Conservation (phyloP, 805 yeast species). For the Tetrapisispora namnaoensis region DNA sequence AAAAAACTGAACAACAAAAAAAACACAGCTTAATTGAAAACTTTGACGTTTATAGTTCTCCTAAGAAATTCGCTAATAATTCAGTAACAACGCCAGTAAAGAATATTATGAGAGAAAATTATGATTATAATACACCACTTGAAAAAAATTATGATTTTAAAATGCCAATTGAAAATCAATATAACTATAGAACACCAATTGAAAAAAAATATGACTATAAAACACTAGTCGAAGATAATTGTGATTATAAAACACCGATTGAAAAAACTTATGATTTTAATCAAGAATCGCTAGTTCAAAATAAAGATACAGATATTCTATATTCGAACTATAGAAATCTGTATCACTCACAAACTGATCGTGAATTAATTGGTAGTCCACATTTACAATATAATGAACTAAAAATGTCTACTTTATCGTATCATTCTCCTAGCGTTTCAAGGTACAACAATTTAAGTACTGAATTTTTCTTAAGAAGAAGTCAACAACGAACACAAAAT, state of each 20-base stretch:
- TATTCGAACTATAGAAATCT: background rate
- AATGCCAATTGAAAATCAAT: background rate
- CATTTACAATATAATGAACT: conserved; percentile 20
- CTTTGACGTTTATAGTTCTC: conserved; percentile 8
- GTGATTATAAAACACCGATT: background rate
- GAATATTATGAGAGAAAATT: background rate
- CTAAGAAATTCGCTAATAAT: background rate
- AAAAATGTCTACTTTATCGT: conserved; percentile 19
- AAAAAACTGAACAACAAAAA: background rate
- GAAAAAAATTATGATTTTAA: background rate
- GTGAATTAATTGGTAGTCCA: conserved; percentile 8
- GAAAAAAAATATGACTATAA: background rate
- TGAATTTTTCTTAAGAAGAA: conserved; percentile 22
- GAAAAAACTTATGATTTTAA: background rate
- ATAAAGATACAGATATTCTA: background rate
- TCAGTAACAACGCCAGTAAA: background rate
- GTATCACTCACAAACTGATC: conserved; percentile 6
- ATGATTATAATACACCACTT: background rate
- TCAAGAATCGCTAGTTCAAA: background rate
- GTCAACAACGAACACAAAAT: conserved; percentile 19
- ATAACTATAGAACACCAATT: background rate
- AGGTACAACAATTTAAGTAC: conserved; percentile 22
- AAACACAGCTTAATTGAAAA: conserved; percentile 18
- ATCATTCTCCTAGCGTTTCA: conserved; percentile 28
- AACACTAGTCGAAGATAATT: background rate